Conservation (phyloP, 495 filamentous ascomycete species). For the Talaromyces borbonicus region DNA sequence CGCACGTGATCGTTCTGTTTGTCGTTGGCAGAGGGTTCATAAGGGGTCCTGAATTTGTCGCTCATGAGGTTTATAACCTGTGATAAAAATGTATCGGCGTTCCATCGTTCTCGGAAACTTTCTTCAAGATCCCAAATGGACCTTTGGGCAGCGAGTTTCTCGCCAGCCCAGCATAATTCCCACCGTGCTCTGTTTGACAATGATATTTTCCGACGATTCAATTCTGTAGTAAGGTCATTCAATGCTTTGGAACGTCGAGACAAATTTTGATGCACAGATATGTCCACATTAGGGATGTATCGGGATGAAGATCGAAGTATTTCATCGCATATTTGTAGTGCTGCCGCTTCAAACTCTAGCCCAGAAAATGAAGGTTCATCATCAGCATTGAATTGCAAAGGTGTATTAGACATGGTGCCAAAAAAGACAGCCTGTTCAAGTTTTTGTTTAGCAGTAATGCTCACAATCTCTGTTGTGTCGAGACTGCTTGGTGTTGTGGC, state of each 20-base stretch:
- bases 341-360: conserved; percentile 67
- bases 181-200: conserved; percentile 51
- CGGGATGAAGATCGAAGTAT: conserved; percentile 65
- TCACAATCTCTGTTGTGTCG: conserved; percentile 18
- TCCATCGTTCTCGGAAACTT: conserved; percentile 34
- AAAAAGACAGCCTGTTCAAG: conserved; percentile 93
- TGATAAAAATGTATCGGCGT: conserved; percentile 45
- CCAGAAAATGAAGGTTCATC: conserved; percentile 51
- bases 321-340: conserved; percentile 67
- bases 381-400: conserved; percentile 63
- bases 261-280: conserved; percentile 74
- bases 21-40: conserved; percentile 38
- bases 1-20: conserved; percentile 63
- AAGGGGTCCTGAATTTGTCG: conserved; percentile 52
- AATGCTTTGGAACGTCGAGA: conserved; percentile 58
- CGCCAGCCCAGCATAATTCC: conserved; percentile 79
- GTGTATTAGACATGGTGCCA: conserved; percentile 67
- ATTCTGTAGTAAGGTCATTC: conserved; percentile 56
- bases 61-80: conserved; percentile 61
- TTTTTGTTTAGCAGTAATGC: conserved; percentile 71
- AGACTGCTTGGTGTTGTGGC: conserved; percentile 23
- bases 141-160: conserved; percentile 78
- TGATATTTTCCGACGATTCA: conserved; percentile 44
- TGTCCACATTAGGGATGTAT: conserved; percentile 58
- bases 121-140: conserved; percentile 74